Percentiles rank a stretch among this genome's conserved stretches.
phyloP scores from a whole-genome alignment of 495 filamentous ascomycete species.

The Endocarpon pusillum region DNA sequence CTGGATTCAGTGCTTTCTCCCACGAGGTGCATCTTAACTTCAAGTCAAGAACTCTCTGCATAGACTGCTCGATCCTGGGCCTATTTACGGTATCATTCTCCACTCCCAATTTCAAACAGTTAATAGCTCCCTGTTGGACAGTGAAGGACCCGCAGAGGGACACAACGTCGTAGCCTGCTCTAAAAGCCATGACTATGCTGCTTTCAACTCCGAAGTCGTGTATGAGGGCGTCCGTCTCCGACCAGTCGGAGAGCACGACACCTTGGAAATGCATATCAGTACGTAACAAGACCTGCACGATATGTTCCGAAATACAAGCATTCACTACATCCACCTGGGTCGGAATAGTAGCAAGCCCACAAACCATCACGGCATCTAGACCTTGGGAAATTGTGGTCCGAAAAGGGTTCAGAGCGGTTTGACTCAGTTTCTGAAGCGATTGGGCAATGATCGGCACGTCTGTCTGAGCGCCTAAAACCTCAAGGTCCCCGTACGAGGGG shows the following conservation, averaged over 20 bases:
- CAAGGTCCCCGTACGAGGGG: constrained; percentile 81
- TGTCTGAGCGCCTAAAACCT: constrained; percentile 68
- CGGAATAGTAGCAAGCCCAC: constrained; percentile 73
- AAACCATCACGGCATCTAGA: constrained; percentile 83
- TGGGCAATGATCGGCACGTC: constrained; percentile 88
- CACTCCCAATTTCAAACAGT: constrained; percentile 64
- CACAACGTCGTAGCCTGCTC: constrained; percentile 77
- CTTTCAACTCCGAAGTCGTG: constrained; percentile 87
- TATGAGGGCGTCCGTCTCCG: constrained; percentile 87
- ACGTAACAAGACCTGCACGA: constrained; percentile 68
- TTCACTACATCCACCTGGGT: constrained; percentile 82
- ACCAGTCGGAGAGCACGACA: constrained; percentile 81
- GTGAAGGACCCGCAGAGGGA: constrained; percentile 71
- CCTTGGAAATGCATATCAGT: constrained; percentile 73
- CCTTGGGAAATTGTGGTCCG: constrained; percentile 70
- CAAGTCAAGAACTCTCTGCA: constrained; percentile 53
- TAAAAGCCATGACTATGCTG: constrained; percentile 85
- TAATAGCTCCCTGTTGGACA: constrained; percentile 74
- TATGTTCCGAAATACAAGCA: constrained; percentile 77
- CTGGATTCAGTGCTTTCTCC: constrained; percentile 67
- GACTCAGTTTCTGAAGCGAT: constrained; percentile 68
- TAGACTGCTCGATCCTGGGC: constrained; percentile 54
- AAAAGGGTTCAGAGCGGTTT: constrained; percentile 73
- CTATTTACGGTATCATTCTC: constrained; percentile 71
- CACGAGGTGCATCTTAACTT: constrained; percentile 67